phyloP scores from a whole-genome alignment of 2,329 filamentous ascomycete species.

The Monosporascus cannonballus region DNA sequence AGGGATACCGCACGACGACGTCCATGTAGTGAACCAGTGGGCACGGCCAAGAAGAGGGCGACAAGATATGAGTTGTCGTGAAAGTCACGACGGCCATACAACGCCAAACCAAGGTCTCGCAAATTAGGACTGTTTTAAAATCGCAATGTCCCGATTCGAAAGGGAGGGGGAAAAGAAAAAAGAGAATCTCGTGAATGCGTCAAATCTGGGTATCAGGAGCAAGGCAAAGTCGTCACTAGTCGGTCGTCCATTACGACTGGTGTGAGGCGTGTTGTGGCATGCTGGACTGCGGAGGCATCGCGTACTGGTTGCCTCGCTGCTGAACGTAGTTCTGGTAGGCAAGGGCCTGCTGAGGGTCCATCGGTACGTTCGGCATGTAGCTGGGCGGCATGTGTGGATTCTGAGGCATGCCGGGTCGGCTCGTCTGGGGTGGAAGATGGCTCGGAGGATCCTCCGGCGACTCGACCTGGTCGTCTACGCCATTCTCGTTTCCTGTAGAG shows the following conservation, averaged over 20 bases:
- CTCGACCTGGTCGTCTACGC: conserved; percentile 75
- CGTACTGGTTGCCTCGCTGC: conserved; percentile 66
- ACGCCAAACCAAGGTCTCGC: conserved; percentile 39
- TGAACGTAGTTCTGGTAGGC: conserved; percentile 82
- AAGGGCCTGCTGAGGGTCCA: conserved; percentile 71
- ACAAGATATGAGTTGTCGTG: conserved; percentile 3
- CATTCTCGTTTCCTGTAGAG: conserved; percentile 71
- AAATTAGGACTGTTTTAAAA: conserved; percentile 30
- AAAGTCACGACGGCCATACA: conserved; percentile 26
- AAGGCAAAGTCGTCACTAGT: conserved; percentile 26
- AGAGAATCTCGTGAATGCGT: conserved; percentile 41
- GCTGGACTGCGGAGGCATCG: conserved; percentile 69
- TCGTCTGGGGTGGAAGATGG: conserved; percentile 64
- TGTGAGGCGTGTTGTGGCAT: conserved; percentile 81
- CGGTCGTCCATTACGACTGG: conserved; percentile 52
- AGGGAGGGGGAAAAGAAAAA: conserved; percentile 8
- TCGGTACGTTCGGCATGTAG: conserved; percentile 60
- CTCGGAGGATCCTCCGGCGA: conserved; percentile 83
- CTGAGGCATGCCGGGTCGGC: conserved; percentile 60
- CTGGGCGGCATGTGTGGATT: conserved; percentile 56
- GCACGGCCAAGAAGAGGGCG: not conserved
- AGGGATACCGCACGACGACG: not conserved
- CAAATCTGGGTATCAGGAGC: conserved; percentile 53
- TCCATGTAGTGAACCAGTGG: not conserved
- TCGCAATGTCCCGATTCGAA: conserved; percentile 23